Percentiles rank a stretch among this genome's conserved stretches.
phyloP scores from a whole-genome alignment of 176 grass and related monocot genomes.

The Sorghum bicolor region Sorghum_bicolor_NCBIv3 NC_012875.2:55203501-55204000 shows the following conservation, averaged over 20 bases:
- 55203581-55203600: conserved; percentile 77
- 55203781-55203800: neutral
- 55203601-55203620: neutral
- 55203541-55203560: conserved; percentile 87
- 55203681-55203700: conserved; percentile 95
- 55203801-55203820: neutral
- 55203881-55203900: neutral
- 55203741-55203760: neutral
- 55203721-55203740: conserved; percentile 31
- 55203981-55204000: neutral
- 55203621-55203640: neutral
- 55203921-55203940: neutral
- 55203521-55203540: conserved; percentile 67
- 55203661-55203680: conserved; percentile 47
- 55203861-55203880: neutral
- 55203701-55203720: conserved; percentile 86
- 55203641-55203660: neutral
- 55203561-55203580: conserved; percentile 97
- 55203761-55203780: neutral
- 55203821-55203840: neutral
- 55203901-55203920: neutral
- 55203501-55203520: conserved; percentile 79
- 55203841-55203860: neutral
- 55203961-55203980: neutral
- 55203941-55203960: neutral